Conservation (phyloP, 2,329 filamentous ascomycete genomes). For the Raffaelea ambrosiae region DNA sequence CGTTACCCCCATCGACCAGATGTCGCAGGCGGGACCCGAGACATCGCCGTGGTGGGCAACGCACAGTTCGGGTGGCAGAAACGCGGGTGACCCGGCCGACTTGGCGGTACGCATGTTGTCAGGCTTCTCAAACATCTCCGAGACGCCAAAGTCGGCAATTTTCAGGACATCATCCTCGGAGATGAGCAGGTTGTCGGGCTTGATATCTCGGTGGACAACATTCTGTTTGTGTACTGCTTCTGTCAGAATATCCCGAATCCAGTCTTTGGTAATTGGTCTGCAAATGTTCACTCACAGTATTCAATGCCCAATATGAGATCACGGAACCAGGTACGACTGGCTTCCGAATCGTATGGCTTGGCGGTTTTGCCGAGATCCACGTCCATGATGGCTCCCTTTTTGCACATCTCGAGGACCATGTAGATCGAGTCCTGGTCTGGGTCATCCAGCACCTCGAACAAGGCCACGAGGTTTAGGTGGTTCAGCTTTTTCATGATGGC, state of each 20-base stretch:
- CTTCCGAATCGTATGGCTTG: constrained; percentile 72
- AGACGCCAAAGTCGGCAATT: constrained; percentile 97
- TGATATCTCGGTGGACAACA: constrained; percentile 93
- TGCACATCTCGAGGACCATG: constrained; percentile 99
- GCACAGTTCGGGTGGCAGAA: constrained; percentile 88
- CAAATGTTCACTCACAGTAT: constrained; percentile 56
- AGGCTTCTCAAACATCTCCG: constrained; percentile 89
- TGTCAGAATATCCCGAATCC: too few species aligned
- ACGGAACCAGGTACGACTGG: constrained; percentile 85
- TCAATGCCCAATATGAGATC: constrained; percentile 93
- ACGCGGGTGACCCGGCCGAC: constrained; percentile 88
- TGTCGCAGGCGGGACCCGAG: constrained; percentile 82
- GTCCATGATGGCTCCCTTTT: constrained; percentile 95
- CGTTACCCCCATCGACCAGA: constrained; percentile 98
- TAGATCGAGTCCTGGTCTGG: constrained; percentile 93
- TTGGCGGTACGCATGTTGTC: constrained; percentile 86
- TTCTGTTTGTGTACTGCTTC: constrained; percentile 77
- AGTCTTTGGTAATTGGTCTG: too few species aligned
- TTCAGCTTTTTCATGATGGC: constrained; percentile 99
- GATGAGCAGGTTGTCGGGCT: constrained; percentile 89
- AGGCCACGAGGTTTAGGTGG: constrained; percentile 83
- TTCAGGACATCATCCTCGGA: constrained; percentile 91
- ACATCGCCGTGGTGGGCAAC: constrained; percentile 78
- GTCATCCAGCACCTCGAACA: constrained; percentile 93
- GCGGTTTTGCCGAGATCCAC: constrained; percentile 79